These are phyloP conservation scores for Acarospora socialis DNA, from an alignment of 2,329 filamentous ascomycete species.

Conservation along the genomic window DNA sequence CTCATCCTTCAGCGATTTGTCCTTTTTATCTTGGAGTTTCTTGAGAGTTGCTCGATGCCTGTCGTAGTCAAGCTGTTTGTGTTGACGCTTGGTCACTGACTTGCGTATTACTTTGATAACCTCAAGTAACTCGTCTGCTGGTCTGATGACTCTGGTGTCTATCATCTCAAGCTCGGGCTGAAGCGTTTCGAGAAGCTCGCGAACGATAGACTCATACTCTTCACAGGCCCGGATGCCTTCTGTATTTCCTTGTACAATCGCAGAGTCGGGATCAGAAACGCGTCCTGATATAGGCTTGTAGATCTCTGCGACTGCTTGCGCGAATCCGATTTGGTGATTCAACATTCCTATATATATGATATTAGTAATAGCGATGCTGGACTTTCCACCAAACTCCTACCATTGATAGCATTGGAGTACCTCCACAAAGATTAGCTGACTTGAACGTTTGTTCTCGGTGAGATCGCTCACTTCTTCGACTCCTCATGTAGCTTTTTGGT, in stretches of 20 bases:
- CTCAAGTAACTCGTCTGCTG: slow-evolving; percentile 82
- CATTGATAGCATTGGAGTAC: slow-evolving; percentile 95
- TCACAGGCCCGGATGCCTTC: slow-evolving; percentile 93
- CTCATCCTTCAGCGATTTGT: slow-evolving; percentile 89
- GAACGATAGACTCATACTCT: slow-evolving; percentile 85
- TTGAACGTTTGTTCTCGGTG: too few relatives aligned
- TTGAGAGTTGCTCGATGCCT: slow-evolving; percentile 70
- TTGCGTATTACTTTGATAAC: slow-evolving; percentile 95
- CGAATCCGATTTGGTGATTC: slow-evolving; percentile 94
- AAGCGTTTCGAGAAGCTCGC: slow-evolving; percentile 76
- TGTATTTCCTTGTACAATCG: slow-evolving; percentile 69
- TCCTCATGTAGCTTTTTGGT: slow-evolving; percentile 96
- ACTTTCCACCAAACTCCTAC: slow-evolving; percentile 25
- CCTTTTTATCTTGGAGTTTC: slow-evolving; percentile 95
- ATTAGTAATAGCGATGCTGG: neutral
- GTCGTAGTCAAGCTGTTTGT: slow-evolving; percentile 96
- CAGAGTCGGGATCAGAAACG: slow-evolving; percentile 78
- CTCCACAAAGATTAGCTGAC: slow-evolving; percentile 18
- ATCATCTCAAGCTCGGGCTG: slow-evolving; percentile 96
- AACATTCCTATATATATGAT: slow-evolving; percentile 55
- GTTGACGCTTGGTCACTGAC: slow-evolving; percentile 73
- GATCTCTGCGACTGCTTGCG: slow-evolving; percentile 85
- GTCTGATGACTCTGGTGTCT: slow-evolving; percentile 75
- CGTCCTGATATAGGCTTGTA: slow-evolving; percentile 97
- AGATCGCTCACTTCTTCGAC: slow-evolving; percentile 54